Base-by-base conservation (phyloP, 345 rosid genomes). In the Hibiscus syriacus region DNA sequence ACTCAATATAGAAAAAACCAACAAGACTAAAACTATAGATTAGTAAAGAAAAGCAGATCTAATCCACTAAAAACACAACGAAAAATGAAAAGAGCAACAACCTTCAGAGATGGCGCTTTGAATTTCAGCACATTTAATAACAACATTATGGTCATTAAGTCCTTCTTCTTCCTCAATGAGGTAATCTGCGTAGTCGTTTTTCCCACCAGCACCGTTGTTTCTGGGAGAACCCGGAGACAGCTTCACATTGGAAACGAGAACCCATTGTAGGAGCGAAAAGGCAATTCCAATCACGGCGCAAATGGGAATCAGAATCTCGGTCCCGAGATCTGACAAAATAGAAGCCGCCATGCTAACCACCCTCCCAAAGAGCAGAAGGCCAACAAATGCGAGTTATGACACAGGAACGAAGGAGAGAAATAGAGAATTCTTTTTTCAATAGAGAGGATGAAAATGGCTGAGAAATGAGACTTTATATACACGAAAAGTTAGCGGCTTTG, bases 161-260 rank as follows among this genome's bases (percentile, higher is more conserved):
- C 89, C 93, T 74, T 93, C 99, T 66, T 91, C 99, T 70, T 93
- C 99, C 69, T 91, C 99, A 56, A 93, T 93, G 16, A 93, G 86
- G 60, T 77, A 87, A 57, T 90, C 97, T 10, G 29, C 19, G 66
- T 80, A 74, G 0, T 87, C 96, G n/a, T 83, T 87, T 75, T 84
- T 88, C 29, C 71, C 48, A 20, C 43, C 73, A 3, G 66, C 78
- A 32, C 74, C 69, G 70, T 67, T 75, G 5, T 32, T 56, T 2
- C 64, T 36, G 19, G 66, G n/a, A 5, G 73, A 48, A 36, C 67
- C 79, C 0, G 85, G 79, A 2, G 84, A 70, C 61, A 93, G 70
- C 84, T 84, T 86, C 45, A 90, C 90, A 32, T 76, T 73, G 22
- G 98, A 90, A 57, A 93, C 97, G 22, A 90, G 61, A 25, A 73